Percentiles rank a stretch among this genome's conserved stretches.
Evolutionary conservation across 2,329 filamentous ascomycete species (phyloP).

Genomic region (Colletotrichum somersetense): DNA sequence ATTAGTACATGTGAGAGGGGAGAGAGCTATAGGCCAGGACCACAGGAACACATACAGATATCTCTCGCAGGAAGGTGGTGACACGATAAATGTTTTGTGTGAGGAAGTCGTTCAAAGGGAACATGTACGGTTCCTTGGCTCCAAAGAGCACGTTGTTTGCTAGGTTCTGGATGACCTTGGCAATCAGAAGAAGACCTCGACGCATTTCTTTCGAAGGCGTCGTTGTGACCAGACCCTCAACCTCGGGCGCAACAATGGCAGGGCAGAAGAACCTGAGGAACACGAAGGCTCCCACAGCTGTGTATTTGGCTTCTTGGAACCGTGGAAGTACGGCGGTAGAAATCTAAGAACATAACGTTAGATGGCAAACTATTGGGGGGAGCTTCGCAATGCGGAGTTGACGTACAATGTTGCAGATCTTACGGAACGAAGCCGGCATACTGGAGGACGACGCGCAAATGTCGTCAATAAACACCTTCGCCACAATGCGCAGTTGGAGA

Average conservation of each 20-base stretch:
- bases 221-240: constrained; percentile 72
- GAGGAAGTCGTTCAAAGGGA: constrained; percentile 76
- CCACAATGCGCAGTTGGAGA: constrained; percentile 73
- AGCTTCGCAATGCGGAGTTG: not conserved
- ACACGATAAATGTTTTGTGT: constrained; percentile 77
- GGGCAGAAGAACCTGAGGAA: constrained; percentile 81
- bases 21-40: constrained; percentile 34
- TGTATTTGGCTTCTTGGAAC: constrained; percentile 79
- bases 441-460: constrained; percentile 73
- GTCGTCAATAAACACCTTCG: constrained; percentile 78
- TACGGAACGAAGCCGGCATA: constrained; percentile 74
- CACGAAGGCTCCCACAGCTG: constrained; percentile 77
- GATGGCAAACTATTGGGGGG: not conserved
- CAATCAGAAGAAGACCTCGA: constrained; percentile 75
- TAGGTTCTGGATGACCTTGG: constrained; percentile 78
- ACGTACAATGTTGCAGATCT: constrained; percentile 75
- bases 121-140: constrained; percentile 80
- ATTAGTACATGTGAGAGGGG: constrained; percentile 7
- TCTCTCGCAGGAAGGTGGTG: constrained; percentile 75
- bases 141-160: constrained; percentile 80
- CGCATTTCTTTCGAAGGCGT: constrained; percentile 77
- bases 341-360: constrained; percentile 58
- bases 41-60: constrained; percentile 65
- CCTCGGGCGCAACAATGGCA: constrained; percentile 77
- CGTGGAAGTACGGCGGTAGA: constrained; percentile 72